Evolutionary conservation across 208 protist genomes (phyloP), one percentile per base, ranked within the genome.

Genomic region (Leishmania tropica): DNA sequence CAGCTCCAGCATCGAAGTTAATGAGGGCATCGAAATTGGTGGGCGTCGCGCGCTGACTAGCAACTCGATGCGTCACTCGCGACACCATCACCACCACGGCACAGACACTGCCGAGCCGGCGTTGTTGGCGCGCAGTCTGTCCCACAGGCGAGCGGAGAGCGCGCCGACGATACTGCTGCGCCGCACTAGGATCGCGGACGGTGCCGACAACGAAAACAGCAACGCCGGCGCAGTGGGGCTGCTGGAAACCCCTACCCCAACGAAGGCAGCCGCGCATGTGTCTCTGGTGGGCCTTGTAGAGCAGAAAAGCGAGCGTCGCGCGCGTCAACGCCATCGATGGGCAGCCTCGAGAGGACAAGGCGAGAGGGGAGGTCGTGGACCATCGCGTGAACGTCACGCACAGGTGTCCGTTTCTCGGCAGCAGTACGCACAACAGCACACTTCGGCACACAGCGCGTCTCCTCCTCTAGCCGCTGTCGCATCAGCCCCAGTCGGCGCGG

Each of bases 101-200:
- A n/a, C 58, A 11, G 37, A 15, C 37, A 35, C 56, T 21, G 62
- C 76, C 1, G 64, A 75, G 19, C 56, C 76, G 0, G 42, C 78
- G 54, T 15, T 79, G 74, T 51, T 78, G 54, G 83, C 78, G 37
- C 24, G 19, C 5, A 86, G 58, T 70, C 67, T 78, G 17, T 56
- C 67, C 7, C 67, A 68, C 40, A 80, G 80, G 79, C 76, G 75
- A 10, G 70, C 80, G 35, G 76, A 81, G 77, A 83, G 84, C 60
- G 72, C 79, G 28, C 76, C 84, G 13, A 70, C 71, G 3, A 73
- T n/a, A 54, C 62, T 81, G 51, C 76, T 75, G 35, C 83, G 76
- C 47, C 74, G 81, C 3, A 48, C 72, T 10, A 35, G 13, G 1
- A 31, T 53, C 7, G 56, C 45, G 3, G 42, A 60, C n/a, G 47